Evolutionary conservation across 495 filamentous ascomycete species (phyloP), one percentile per base, ranked within the genome.

Genomic region (Lichenothelia convexa): DNA sequence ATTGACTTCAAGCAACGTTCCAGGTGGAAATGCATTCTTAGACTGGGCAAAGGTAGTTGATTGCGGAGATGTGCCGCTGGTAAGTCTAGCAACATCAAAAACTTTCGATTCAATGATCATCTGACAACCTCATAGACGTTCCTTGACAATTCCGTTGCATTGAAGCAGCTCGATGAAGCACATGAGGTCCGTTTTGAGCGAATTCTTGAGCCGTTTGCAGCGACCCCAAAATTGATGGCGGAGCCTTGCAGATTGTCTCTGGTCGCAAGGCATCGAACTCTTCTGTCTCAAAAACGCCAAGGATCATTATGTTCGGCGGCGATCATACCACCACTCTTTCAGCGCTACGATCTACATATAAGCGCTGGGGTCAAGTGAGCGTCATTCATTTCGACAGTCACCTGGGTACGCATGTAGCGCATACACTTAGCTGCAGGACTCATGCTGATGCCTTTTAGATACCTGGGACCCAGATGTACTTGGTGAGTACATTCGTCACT

Each of bases 321-420:
- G 65, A 70, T 42, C 65, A 70, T 46, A 66, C 64, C 5, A 67
- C 63, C 1, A 65, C 65, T 0, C 44, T 68, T 8, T 55, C 65
- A 1, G 61, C 63, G 1, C 41, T 67, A 44, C 41, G 65, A 29
- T 64, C 60, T 8, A 58, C 59, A 5, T 46, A 57, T 37, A 35
- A 62, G 9, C 42, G 54, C 0, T 68, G 57, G 53, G 65, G 64
- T 0, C 40, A 54, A 16, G 56, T 70, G 8, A 63, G 60, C 34
- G 65, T 70, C 3, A 63, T 70, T 21, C 65, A 70, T 48, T 67
- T 70, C 47, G 65, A 70, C 45, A 58, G 54, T 30, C 64, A 68
- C 53, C 39, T 68, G 44, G 56, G 58, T 50, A 47, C 43, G 51
- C 2, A 30, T 35, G 11, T 41, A 39, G 38, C 38, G 38, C 24